Percentiles rank a stretch among this genome's conserved stretches.
Conservation (phyloP, 139 green algal genomes). For the Pedinophyceae sp. region DNA sequence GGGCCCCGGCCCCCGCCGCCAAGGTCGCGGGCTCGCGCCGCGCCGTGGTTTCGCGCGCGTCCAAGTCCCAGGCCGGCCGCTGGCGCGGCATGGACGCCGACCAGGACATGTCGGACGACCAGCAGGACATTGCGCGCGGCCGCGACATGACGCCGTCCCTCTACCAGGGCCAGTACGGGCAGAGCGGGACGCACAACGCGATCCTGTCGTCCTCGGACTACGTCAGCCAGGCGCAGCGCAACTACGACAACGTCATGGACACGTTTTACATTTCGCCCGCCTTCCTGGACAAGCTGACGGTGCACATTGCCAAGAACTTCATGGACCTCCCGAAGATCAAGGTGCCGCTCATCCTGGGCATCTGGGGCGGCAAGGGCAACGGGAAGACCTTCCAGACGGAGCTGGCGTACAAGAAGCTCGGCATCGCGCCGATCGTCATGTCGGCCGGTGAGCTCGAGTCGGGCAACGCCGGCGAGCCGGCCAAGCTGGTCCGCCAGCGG, state of each 20-base stretch:
- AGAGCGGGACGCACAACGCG: conserved; percentile 72
- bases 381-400: conserved; percentile 93
- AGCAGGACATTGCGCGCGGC: conserved; percentile 90
- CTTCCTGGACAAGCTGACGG: conserved; percentile 95
- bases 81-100: conserved; percentile 73
- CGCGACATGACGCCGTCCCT: conserved; percentile 80
- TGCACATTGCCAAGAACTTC: conserved; percentile 98
- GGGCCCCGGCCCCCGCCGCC: too few species aligned
- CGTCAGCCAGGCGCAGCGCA: conserved; percentile 47
- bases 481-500: conserved; percentile 92
- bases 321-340: conserved; percentile 76
- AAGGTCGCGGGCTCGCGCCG: too few species aligned
- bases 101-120: conserved; percentile 82
- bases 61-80: too few species aligned
- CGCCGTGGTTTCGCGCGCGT: too few species aligned
- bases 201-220: conserved; percentile 79
- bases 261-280: conserved; percentile 95
- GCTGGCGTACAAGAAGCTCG: conserved; percentile 95
- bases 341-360: conserved; percentile 91
- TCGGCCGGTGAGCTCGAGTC: conserved; percentile 95
- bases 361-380: conserved; percentile 95
- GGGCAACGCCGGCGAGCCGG: conserved; percentile 95
- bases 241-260: conserved; percentile 77
- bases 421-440: conserved; percentile 96
- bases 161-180: conserved; percentile 72